Evolutionary conservation across 2,329 filamentous ascomycete genomes (phyloP).

Genomic region (Xylaria sp.): DNA sequence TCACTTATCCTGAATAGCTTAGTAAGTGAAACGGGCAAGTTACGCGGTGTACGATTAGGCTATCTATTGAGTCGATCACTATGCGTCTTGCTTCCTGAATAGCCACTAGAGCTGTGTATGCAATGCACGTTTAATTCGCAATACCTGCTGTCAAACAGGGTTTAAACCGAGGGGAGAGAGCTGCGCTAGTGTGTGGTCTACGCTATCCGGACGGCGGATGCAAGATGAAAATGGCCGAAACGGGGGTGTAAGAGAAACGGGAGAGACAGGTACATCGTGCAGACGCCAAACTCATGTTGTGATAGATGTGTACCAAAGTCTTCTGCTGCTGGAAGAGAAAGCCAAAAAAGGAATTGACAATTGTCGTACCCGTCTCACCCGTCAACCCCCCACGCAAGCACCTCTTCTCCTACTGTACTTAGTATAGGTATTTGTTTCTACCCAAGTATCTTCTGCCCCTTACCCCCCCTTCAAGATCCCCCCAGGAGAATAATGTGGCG

Average conservation of each 20-base stretch:
- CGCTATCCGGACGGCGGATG: conserved; percentile 34
- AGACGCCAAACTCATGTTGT: conserved; percentile 18
- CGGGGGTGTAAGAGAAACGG: conserved; percentile 24
- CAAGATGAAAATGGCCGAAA: conserved; percentile 36
- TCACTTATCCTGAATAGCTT: conserved; percentile 13
- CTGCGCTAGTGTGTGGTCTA: conserved; percentile 16
- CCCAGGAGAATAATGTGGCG: conserved; percentile 7
- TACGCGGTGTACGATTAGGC: conserved; percentile 29
- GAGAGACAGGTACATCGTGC: conserved; percentile 21
- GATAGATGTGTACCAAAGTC: conserved; percentile 8
- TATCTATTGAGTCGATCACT: conserved; percentile 26
- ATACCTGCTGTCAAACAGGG: conserved; percentile 9
- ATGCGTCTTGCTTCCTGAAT: not conserved
- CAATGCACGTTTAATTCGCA: conserved; percentile 39
- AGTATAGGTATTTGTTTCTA: no score
- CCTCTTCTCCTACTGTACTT: not conserved
- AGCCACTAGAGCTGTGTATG: conserved; percentile 25
- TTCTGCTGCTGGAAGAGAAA: not conserved
- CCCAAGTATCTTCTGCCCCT: not conserved
- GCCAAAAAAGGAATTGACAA: not conserved
- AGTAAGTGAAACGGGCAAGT: conserved; percentile 28
- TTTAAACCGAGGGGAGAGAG: not conserved
- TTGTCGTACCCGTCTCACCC: not conserved
- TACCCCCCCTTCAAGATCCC: not conserved
- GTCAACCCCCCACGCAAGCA: conserved; percentile 21